Conservation (phyloP, 2,329 filamentous ascomycete species). For the Colletotrichum costaricense region DNA sequence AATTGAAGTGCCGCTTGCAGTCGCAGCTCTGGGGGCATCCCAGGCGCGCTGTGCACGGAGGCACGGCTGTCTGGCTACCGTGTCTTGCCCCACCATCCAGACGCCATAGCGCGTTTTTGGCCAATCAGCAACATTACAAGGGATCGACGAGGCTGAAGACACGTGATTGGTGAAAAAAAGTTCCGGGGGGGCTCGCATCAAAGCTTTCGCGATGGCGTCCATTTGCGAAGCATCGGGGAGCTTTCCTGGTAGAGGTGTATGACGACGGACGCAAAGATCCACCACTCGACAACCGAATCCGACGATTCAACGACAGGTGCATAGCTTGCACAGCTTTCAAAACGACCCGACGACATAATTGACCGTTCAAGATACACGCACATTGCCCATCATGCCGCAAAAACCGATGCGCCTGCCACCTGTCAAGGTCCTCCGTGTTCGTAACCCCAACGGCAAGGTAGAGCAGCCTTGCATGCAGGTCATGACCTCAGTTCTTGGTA, state of each 20-base stretch:
- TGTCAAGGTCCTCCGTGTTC: constrained; percentile 64
- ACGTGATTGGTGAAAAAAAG: constrained; percentile 23
- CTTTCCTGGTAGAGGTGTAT: not conserved
- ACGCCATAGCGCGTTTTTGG: not conserved
- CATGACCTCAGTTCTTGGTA: constrained; percentile 70
- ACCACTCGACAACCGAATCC: not conserved
- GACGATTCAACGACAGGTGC: not conserved
- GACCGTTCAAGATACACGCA: not conserved
- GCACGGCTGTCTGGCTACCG: not conserved
- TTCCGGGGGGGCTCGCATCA: not conserved
- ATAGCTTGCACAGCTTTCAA: not conserved
- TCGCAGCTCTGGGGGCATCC: not conserved
- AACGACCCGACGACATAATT: not conserved
- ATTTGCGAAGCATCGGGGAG: not conserved
- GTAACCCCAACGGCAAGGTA: constrained; percentile 60
- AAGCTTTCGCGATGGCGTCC: constrained; percentile 19
- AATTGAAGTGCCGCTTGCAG: not conserved
- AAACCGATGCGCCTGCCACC: constrained; percentile 70
- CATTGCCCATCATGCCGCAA: constrained; percentile 53
- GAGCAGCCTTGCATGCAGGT: constrained; percentile 65
- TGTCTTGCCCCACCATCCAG: not conserved
- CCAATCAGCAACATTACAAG: not conserved
- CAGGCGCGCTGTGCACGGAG: not conserved
- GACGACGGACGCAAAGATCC: not conserved
- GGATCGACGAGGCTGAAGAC: not conserved